Evolutionary conservation across 805 yeast genomes (phyloP), one percentile per base, ranked within the genome.

Genomic region (Cyberlindnera subsufficiens): DNA sequence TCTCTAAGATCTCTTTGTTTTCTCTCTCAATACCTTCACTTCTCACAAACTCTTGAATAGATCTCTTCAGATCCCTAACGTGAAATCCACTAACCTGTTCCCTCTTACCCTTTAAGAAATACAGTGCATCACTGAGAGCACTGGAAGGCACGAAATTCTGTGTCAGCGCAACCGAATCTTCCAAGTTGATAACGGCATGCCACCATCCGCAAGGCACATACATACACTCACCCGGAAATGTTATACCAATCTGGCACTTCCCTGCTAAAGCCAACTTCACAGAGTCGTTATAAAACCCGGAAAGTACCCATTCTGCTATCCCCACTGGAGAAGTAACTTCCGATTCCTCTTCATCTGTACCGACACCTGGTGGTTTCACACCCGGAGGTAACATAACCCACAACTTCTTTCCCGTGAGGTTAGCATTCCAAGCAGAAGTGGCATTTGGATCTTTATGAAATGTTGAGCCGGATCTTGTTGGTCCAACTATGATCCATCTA

Each of bases 121-220:
- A 64, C 44, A 86, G 65, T 3, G 79, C 93, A 31, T 71, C 66
- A n/a, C 74, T 68, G 31, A 89, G 60, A 45, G 78, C 77, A 35
- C 77, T 71, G 33, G 59, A 58, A 0, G 96, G 95, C 10, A 87
- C 90, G 61, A 90, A 89, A 60, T 89, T 89, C 50, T 87, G 95
- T 0, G 97, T 89, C 54, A 89, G 64, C 0, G 96, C 97, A 16
- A 89, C 80, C n/a, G 80, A 70, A 56, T 83, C 88, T 44, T 82
- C 85, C 11, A 89, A 56, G 54, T 89, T 89, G n/a, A 89, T 86
- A 27, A 90, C 97, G 37, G 80, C 69, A 67, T 89, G 97, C 97
- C 97, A 89, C 97, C 97, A 89, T 1, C 95, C 95, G n/a, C 89
- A 74, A 3, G 97, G 97, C 7, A 89, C 97, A 59, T 84, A 78